Conservation (phyloP, 1,284 basidiomycete species). For the Rhodotorula sp. region DNA sequence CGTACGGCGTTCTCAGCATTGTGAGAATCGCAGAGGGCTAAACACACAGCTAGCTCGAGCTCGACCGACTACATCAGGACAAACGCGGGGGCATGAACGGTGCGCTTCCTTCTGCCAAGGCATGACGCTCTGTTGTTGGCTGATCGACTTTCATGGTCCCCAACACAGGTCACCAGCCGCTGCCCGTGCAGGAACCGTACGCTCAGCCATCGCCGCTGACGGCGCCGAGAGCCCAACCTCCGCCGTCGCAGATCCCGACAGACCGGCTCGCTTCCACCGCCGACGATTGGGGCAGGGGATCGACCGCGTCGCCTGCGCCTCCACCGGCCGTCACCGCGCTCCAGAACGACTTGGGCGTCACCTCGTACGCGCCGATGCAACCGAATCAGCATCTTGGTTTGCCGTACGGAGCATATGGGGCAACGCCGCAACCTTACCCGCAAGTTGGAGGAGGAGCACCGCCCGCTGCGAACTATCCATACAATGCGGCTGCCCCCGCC, state of each 20-base stretch:
- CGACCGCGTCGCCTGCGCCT: slow-evolving; percentile 25
- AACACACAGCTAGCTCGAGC: not conserved
- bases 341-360: not conserved
- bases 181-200: slow-evolving; percentile 22
- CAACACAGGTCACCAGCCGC: slow-evolving; percentile 15
- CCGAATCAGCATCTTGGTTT: not conserved
- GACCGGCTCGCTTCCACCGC: slow-evolving; percentile 30
- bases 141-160: not conserved
- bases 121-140: not conserved
- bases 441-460: not conserved
- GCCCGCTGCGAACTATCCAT: slow-evolving; percentile 11
- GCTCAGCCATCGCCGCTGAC: slow-evolving; percentile 22
- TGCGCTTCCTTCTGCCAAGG: not conserved
- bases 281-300: slow-evolving; percentile 25
- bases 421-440: not conserved
- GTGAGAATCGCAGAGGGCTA: not conserved
- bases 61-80: not conserved
- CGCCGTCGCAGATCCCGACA: slow-evolving; percentile 36
- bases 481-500: not conserved
- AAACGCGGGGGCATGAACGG: slow-evolving; percentile 7
- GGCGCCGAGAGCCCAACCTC: slow-evolving; percentile 31
- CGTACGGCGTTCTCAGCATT: not conserved
- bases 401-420: slow-evolving; percentile 1
- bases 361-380: not conserved
- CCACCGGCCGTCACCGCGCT: slow-evolving; percentile 21